A percentile compares a stretch with the other conserved stretches of the same genome.
These are phyloP conservation scores for Hypholoma fasciculare DNA, from an alignment of 768 basidiomycete species.

Conservation along the genomic window DNA sequence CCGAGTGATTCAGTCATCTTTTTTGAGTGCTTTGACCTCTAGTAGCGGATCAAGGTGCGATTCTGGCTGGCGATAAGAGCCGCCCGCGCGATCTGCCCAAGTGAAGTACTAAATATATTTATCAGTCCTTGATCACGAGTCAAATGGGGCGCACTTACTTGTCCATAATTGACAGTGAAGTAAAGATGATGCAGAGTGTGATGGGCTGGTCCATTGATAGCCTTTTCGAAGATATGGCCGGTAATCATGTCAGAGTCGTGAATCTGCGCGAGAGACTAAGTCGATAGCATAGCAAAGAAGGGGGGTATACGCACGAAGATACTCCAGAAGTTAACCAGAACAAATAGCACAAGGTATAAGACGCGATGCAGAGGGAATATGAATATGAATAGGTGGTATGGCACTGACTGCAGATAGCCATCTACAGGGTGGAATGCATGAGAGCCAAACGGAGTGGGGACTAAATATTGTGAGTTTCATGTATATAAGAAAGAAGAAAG, in stretches of 20 bases:
- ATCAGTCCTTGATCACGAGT: background rate
- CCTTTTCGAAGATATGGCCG: constrained; percentile 79
- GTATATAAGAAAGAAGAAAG: background rate
- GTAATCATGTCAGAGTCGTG: constrained; percentile 99
- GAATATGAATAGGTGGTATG: constrained; percentile 92
- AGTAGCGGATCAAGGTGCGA: constrained; percentile 83
- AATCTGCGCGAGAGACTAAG: constrained; percentile 51
- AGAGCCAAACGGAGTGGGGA: constrained; percentile 96
- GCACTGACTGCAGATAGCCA: constrained; percentile 91
- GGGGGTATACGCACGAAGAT: constrained; percentile 67
- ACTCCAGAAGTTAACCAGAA: constrained; percentile 91
- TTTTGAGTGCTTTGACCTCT: constrained; percentile 48
- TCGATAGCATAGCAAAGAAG: background rate
- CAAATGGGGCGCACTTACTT: constrained; percentile 43
- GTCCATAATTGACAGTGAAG: constrained; percentile 96
- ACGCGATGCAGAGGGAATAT: constrained; percentile 88
- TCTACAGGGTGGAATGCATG: constrained; percentile 98
- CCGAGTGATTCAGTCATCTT: constrained; percentile 13
- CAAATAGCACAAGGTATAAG: constrained; percentile 84
- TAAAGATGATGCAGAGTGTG: constrained; percentile 97
- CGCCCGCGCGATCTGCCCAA: constrained; percentile 82
- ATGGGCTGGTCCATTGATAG: constrained; percentile 98
- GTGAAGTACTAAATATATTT: constrained; percentile 83
- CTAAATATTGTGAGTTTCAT: constrained; percentile 38
- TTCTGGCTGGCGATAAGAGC: constrained; percentile 89